These are phyloP conservation scores for Zygosaccharomyces pseudobailii DNA, from an alignment of 1,139 yeast species.

Conservation along the genomic window DNA sequence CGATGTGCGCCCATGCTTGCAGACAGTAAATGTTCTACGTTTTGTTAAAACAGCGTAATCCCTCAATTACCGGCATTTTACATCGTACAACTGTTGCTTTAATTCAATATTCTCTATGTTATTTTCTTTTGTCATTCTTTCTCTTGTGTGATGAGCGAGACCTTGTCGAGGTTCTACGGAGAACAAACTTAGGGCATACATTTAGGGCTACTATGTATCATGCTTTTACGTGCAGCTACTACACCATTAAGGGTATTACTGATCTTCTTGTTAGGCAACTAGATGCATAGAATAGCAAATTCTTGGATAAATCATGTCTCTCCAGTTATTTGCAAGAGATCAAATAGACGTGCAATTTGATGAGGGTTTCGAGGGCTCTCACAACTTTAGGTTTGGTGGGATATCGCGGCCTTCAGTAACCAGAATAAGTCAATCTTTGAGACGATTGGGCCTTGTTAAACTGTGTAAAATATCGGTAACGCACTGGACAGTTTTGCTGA, in stretches of 20 bases:
- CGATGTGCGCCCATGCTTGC: too few species aligned
- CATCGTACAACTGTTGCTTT: too few species aligned
- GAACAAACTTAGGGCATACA: too few species aligned
- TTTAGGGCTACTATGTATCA: too few species aligned
- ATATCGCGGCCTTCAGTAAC: not conserved
- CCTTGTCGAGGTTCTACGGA: too few species aligned
- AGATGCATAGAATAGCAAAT: not conserved
- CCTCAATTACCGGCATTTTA: too few species aligned
- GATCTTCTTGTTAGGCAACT: not conserved
- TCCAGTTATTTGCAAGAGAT: conserved; percentile 20
- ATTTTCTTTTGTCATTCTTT: too few species aligned
- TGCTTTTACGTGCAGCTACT: too few species aligned
- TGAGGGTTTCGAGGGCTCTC: not conserved
- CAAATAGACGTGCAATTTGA: conserved; percentile 15
- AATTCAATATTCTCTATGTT: too few species aligned
- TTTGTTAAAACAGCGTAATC: too few species aligned
- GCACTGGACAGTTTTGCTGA: conserved; percentile 48
- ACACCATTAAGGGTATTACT: not conserved
- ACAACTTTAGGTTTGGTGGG: not conserved
- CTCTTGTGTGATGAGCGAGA: too few species aligned
- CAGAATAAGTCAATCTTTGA: conserved; percentile 1
- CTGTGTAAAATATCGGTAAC: conserved; percentile 9
- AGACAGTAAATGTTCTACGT: too few species aligned
- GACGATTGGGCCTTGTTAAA: conserved; percentile 5
- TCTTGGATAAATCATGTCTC: conserved; percentile 13